phyloP scores from a whole-genome alignment of 768 basidiomycete species.

The Termitomyces sp. region DNA sequence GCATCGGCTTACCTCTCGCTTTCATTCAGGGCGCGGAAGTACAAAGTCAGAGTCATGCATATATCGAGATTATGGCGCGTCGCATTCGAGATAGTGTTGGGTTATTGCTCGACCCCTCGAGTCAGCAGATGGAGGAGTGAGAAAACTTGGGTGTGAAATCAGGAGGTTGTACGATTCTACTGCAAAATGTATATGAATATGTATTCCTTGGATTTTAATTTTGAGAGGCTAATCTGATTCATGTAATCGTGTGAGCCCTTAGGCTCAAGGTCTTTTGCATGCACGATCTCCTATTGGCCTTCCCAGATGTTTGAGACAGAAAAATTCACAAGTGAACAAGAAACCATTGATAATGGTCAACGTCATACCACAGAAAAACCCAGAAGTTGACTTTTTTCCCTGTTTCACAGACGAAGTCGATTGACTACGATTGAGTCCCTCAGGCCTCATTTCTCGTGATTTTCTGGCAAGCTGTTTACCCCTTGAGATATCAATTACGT shows the following conservation, averaged over 20 bases:
- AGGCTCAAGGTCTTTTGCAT: no score
- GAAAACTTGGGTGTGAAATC: no score
- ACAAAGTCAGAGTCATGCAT: conserved; percentile 63
- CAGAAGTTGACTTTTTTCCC: no score
- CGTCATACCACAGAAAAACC: no score
- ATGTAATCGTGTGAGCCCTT: no score
- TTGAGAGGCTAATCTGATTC: neutral
- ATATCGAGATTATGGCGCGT: conserved; percentile 75
- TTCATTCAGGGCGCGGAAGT: conserved; percentile 39
- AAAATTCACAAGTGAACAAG: no score
- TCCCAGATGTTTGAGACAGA: neutral
- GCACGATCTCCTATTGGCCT: neutral
- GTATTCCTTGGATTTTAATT: neutral
- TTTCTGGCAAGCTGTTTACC: no score
- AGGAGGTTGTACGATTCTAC: neutral
- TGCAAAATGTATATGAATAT: neutral
- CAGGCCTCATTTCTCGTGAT: no score
- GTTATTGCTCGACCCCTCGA: conserved; percentile 29
- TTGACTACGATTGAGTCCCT: no score
- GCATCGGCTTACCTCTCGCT: neutral
- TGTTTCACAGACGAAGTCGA: no score
- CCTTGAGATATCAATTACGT: no score
- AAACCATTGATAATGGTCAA: no score
- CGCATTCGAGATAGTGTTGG: conserved; percentile 66
- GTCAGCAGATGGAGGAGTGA: conserved; percentile 8